Evolutionary conservation across 2,329 filamentous ascomycete species (phyloP).

Genomic region (Clonostachys rosea): DNA sequence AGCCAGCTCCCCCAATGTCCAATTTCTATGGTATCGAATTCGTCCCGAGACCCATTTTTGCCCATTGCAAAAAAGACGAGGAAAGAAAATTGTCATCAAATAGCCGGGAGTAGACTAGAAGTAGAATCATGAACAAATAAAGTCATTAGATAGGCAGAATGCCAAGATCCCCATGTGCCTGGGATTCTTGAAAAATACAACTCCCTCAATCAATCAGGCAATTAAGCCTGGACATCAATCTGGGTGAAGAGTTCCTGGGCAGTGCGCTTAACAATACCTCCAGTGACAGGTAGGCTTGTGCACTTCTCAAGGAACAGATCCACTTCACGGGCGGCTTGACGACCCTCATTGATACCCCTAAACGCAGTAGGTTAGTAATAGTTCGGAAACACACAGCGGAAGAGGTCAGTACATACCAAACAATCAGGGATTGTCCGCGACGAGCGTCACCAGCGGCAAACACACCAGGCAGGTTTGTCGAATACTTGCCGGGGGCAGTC

Average conservation of each 20-base stretch:
- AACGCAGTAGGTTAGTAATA: background rate
- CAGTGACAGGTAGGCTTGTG: slow-evolving; percentile 81
- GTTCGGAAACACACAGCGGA: background rate
- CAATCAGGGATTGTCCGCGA: slow-evolving; percentile 90
- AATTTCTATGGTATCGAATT: background rate
- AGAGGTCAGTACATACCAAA: slow-evolving; percentile 61
- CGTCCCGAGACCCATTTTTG: background rate
- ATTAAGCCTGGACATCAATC: slow-evolving; percentile 1
- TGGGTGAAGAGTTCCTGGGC: slow-evolving; percentile 61
- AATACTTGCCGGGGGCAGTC: slow-evolving; percentile 82
- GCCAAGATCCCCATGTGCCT: too few relatives aligned
- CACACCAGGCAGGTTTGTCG: slow-evolving; percentile 81
- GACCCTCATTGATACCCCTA: slow-evolving; percentile 95
- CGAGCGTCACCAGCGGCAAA: slow-evolving; percentile 95
- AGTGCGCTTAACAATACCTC: slow-evolving; percentile 86
- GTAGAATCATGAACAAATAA: background rate
- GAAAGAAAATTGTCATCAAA: background rate
- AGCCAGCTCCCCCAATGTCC: background rate
- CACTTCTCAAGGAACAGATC: slow-evolving; percentile 80
- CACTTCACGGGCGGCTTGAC: slow-evolving; percentile 87
- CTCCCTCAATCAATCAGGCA: too few relatives aligned
- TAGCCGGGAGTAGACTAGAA: background rate
- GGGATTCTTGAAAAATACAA: too few relatives aligned
- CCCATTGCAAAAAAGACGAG: background rate
- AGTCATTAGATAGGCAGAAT: too few relatives aligned